These are phyloP conservation scores for Coemansia furcata DNA, from an alignment of 192 early-diverging fungal species.

Conservation along the genomic window DNA sequence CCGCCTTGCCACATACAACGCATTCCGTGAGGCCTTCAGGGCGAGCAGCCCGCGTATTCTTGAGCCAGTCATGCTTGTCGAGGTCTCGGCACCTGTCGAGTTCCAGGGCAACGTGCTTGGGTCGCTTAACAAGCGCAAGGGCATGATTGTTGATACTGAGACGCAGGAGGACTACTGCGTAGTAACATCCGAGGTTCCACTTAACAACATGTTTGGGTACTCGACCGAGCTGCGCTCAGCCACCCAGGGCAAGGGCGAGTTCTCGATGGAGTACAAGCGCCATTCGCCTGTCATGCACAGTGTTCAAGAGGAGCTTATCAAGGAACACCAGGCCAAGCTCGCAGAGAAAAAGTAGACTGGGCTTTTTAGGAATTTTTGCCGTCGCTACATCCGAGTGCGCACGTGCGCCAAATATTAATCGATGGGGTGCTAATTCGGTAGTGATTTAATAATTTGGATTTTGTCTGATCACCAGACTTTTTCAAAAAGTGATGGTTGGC, in stretches of 20 bases:
- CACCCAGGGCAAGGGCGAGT: conserved; percentile 98
- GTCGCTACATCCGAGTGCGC: not conserved
- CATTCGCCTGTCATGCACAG: conserved; percentile 76
- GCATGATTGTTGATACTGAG: conserved; percentile 89
- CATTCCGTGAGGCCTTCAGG: conserved; percentile 88
- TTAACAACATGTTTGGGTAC: conserved; percentile 99
- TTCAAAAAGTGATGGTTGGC: not conserved
- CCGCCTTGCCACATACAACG: conserved; percentile 79
- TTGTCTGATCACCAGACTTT: conserved; percentile 10
- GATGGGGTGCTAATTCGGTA: not conserved
- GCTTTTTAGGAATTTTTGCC: not conserved
- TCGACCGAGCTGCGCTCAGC: conserved; percentile 90
- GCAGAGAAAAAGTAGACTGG: conserved; percentile 40
- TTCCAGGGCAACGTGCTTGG: conserved; percentile 92
- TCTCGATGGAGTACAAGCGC: conserved; percentile 94
- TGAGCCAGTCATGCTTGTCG: conserved; percentile 97
- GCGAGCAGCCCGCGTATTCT: conserved; percentile 80
- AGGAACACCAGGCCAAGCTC: conserved; percentile 79
- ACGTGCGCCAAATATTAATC: not conserved
- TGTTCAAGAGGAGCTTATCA: conserved; percentile 84
- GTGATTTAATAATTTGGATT: conserved; percentile 3
- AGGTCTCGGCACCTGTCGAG: conserved; percentile 84
- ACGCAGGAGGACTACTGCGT: conserved; percentile 91
- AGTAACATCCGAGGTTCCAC: conserved; percentile 80
- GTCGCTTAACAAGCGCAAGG: conserved; percentile 96